Evolutionary conservation across 352 stramenopile genomes (phyloP), one percentile per base, ranked within the genome.

Genomic region (Pythium catenulatum): DNA sequence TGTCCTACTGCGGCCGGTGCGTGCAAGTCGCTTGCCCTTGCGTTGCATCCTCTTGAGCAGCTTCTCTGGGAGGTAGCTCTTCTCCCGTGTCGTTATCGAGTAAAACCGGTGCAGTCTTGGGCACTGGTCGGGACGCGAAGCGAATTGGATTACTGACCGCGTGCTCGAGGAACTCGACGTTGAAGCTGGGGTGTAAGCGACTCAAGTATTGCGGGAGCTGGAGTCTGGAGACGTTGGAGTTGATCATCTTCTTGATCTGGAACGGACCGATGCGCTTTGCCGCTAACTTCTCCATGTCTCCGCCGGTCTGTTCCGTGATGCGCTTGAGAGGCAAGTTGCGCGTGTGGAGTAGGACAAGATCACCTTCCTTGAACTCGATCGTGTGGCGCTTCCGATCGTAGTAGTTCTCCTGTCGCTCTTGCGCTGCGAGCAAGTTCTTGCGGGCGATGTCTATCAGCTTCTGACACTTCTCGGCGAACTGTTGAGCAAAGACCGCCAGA

Each of bases 371-470:
- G 4, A 52, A 87, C 56, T 66, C 23, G 9, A n/a, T 25, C 61
- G 30, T 73, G n/a, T 3, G 1, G 21, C 72, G 73, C 25, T 52
- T 65, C 25, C 32, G 25, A 59, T 87, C 68, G 48, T 87, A 87
- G 41, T 82, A 87, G n/a, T 66, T 48, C 56, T 87, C 84, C 61
- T 65, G n/a, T 8, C 82, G 58, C 25, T 76, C 30, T 34, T 87
- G 41, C 4, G 45, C 72, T 6, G 30, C 45, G 14, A 56, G 3
- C 21, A 87, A n/a, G 25, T 79, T 59, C 5, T 54, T 46, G 13
- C 58, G 72, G 1, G 82, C 59, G 32, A 54, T 6, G 4, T 37
- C 39, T 11, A 87, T 46, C 13, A 87, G 27, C 32, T 74, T 79
- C 7, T 36, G 65, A 7, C 74, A 74, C n/a, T 72, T 6, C 34